phyloP scores from a whole-genome alignment of 2,329 filamentous ascomycete species.

The Xylariaceae sp. region DNA sequence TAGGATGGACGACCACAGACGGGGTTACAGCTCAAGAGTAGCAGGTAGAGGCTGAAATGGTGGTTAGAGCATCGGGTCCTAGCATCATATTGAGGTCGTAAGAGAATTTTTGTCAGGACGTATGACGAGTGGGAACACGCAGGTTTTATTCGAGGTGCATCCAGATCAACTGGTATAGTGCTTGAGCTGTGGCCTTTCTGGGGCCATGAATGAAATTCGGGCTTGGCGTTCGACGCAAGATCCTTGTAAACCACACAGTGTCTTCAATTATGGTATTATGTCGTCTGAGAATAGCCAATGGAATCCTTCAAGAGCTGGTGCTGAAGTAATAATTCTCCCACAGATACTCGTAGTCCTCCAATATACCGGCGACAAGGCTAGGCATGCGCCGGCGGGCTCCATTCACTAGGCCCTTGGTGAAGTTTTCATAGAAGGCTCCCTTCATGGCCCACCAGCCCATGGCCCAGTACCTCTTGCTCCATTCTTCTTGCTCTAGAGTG shows the following conservation, averaged over 20 bases:
- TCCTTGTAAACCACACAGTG: neutral
- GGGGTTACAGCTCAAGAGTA: too few relatives aligned
- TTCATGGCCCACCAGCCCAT: constrained; percentile 97
- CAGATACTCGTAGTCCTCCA: constrained; percentile 96
- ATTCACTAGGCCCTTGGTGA: constrained; percentile 75
- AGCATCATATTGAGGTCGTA: too few relatives aligned
- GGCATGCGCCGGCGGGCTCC: constrained; percentile 77
- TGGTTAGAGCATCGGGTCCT: too few relatives aligned
- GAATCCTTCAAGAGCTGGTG: constrained; percentile 45
- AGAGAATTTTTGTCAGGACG: too few relatives aligned
- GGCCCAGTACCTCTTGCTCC: constrained; percentile 83
- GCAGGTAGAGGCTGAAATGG: too few relatives aligned
- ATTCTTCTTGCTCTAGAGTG: constrained; percentile 85
- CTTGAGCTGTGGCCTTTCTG: too few relatives aligned
- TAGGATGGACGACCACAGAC: too few relatives aligned
- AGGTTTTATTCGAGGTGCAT: too few relatives aligned
- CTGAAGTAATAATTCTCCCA: constrained; percentile 98
- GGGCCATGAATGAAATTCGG: neutral
- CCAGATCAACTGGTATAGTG: too few relatives aligned
- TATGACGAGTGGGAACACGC: too few relatives aligned
- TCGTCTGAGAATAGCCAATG: neutral
- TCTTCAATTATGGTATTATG: neutral
- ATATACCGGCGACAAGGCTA: constrained; percentile 77
- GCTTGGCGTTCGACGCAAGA: neutral
- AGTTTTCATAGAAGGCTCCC: constrained; percentile 93